Conservation (phyloP, 306 rosid genomes). For the Dalbergia cultrata region DNA sequence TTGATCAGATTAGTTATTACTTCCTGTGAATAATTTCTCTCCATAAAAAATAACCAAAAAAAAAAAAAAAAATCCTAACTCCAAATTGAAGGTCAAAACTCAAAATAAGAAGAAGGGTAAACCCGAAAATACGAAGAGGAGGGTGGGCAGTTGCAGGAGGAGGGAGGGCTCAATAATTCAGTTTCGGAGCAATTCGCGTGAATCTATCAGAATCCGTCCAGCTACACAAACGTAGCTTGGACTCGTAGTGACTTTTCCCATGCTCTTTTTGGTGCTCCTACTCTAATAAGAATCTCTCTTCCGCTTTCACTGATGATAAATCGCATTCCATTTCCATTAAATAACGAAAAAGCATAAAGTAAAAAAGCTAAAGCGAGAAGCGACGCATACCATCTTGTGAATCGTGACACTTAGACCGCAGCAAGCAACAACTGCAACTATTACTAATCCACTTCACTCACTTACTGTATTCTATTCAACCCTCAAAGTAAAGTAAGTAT, state of each 20-base stretch:
- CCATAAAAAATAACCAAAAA: too few species aligned
- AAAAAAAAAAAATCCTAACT: too few species aligned
- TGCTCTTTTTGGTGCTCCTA: too few species aligned
- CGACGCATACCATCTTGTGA: slow-evolving; percentile 16
- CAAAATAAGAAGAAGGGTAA: slow-evolving; percentile 19
- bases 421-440: not conserved
- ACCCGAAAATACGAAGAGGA: slow-evolving; percentile 36
- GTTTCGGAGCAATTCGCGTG: slow-evolving; percentile 34
- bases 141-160: slow-evolving; percentile 17
- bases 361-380: slow-evolving; percentile 46
- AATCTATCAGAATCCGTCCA: slow-evolving; percentile 51
- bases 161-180: not conserved
- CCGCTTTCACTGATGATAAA: not conserved
- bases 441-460: not conserved
- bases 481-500: not conserved
- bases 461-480: slow-evolving; percentile 13
- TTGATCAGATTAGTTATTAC: too few species aligned
- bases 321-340: not conserved
- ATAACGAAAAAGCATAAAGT: slow-evolving; percentile 38
- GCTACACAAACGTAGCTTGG: slow-evolving; percentile 50
- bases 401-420: slow-evolving; percentile 14
- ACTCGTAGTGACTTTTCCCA: slow-evolving; percentile 47
- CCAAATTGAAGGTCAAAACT: not conserved
- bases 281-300: not conserved
- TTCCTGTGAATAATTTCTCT: too few species aligned